Base-by-base conservation (phyloP, 352 stramenopile species). In the Globisporangium nagaii region DNA sequence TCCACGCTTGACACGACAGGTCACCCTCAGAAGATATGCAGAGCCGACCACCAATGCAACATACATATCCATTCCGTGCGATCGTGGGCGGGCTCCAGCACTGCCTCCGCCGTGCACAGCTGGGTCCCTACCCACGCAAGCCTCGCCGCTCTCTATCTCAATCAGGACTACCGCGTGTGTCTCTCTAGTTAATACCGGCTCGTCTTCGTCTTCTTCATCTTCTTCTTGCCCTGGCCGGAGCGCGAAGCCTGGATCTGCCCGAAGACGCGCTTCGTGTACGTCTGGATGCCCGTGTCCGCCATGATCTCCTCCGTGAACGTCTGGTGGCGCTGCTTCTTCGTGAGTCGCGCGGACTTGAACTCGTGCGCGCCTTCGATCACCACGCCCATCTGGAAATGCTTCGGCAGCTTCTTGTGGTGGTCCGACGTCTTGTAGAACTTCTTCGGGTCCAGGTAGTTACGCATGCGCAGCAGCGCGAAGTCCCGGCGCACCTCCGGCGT, bases 341-440 rank as follows among this genome's bases (percentile, higher is more conserved):
- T 90, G 56, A 98, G 69, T 19, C 94, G 85, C 20, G 80, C 86
- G 42, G 76, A 89, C 61, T 92, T 86, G 76, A 92, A 94, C 72
- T 98, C 94, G 30, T 86, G 65, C 13, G 83, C 74, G 44, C 90
- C 92, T 68, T 98, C 91, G 45, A 98, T 88, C 11, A 98, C 91
- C 15, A 84, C 93, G 19, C 94, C 94, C 37, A 95, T 69, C 62
- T 98, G 91, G 53, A 97, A 95, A 56, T 97, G 74, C 55, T 89
- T 93, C 25, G 88, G 88, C 57, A 95, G 62, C 22, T 75, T 76
- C 50, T 88, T 86, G 40, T 71, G 68, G 63, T 91, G 83, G 63
- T 96, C 86, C 56, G 78, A 93, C 57, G 75, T 86, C 84, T 98
- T 98, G 91, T 98, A 98, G 55, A 98, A 98, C 61, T 96, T 96